Evolutionary conservation across 768 basidiomycete genomes (phyloP).

Genomic region (Lactarius evosmus): DNA sequence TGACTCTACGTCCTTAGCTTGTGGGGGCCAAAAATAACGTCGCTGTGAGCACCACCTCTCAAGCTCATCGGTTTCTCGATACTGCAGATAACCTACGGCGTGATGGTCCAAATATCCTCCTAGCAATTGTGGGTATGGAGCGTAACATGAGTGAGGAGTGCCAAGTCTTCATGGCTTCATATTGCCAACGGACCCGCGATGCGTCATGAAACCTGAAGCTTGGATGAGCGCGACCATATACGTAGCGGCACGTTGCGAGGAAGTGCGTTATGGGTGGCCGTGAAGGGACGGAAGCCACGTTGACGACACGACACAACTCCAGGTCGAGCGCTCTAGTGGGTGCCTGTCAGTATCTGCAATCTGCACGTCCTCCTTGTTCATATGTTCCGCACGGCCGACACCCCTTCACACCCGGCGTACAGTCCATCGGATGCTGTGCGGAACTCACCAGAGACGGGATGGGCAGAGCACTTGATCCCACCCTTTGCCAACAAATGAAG

Average conservation of each 20-base stretch:
- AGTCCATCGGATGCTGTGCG: background rate
- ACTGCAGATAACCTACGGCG: constrained; percentile 1
- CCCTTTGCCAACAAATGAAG: background rate
- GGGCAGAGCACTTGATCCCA: background rate
- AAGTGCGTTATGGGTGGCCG: background rate
- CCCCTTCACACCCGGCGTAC: background rate
- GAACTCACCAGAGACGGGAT: background rate
- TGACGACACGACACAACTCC: background rate
- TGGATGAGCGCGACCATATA: background rate
- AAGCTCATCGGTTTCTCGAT: constrained; percentile 5
- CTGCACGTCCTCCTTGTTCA: no score
- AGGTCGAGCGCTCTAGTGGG: background rate
- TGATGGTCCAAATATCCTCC: background rate
- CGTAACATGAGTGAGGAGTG: background rate
- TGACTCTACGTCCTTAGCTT: no score
- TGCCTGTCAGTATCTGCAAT: no score
- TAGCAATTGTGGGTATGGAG: background rate
- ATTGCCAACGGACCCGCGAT: background rate
- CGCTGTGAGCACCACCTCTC: background rate
- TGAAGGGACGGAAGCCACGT: background rate
- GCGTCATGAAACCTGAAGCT: background rate
- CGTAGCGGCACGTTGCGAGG: background rate
- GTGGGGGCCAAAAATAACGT: background rate
- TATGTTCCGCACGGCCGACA: no score
- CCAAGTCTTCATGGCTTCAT: background rate